These are phyloP conservation scores for Saccharomycopsis babjevae DNA, from an alignment of 805 yeast genomes.

Conservation along the genomic window DNA sequence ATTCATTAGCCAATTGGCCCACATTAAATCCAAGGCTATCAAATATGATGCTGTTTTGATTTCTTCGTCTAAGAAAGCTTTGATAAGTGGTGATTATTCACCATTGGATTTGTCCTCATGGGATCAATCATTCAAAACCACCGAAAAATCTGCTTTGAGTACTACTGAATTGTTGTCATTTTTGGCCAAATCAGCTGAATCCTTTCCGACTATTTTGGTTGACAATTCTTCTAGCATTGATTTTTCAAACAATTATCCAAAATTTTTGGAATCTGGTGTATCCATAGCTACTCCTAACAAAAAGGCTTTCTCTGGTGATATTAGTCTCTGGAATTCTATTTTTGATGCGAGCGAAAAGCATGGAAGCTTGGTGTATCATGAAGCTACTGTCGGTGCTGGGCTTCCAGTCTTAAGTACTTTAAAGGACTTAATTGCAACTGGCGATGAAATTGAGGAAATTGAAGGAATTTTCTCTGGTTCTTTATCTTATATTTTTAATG, in stretches of 20 bases:
- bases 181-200: slow-evolving; percentile 34
- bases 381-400: slow-evolving; percentile 98
- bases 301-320: slow-evolving; percentile 83
- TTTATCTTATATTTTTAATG: slow-evolving; percentile 88
- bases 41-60: slow-evolving; percentile 70
- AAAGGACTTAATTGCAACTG: slow-evolving; percentile 82
- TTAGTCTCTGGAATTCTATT: slow-evolving; percentile 66
- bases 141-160: slow-evolving; percentile 39
- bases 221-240: slow-evolving; percentile 88
- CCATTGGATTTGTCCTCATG: slow-evolving; percentile 61
- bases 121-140: slow-evolving; percentile 36
- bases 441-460: slow-evolving; percentile 82
- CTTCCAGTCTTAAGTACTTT: slow-evolving; percentile 85
- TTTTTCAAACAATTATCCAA: slow-evolving; percentile 69
- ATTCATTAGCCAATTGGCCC: slow-evolving; percentile 69
- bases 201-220: slow-evolving; percentile 68
- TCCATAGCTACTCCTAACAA: slow-evolving; percentile 98
- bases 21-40: slow-evolving; percentile 45
- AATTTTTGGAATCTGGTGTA: slow-evolving; percentile 63
- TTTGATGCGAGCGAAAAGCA: slow-evolving; percentile 44
- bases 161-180: slow-evolving; percentile 50
- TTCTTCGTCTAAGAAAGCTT: slow-evolving; percentile 64
- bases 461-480: slow-evolving; percentile 98
- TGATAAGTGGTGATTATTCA: slow-evolving; percentile 56
- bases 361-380: slow-evolving; percentile 85